Base-by-base conservation (phyloP, 352 stramenopile species). In the Phytophthora fragariaefolia region DNA sequence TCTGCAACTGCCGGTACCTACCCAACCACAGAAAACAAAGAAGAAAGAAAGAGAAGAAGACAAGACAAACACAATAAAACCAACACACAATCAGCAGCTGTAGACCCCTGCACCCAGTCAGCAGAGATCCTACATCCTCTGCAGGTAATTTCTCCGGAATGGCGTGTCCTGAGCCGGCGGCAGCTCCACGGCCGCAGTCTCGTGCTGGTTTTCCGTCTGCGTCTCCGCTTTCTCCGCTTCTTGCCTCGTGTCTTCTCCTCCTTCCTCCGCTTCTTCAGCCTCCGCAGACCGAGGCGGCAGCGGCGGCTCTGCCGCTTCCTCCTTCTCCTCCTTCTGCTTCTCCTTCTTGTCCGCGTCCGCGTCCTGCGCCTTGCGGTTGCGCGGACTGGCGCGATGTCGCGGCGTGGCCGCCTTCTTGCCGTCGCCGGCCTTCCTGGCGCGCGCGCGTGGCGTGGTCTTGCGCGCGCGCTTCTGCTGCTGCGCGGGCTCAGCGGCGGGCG, bases 1-100 rank as follows among this genome's bases (percentile, higher is more conserved):
- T 80, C 45, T 87, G 77, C 28, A 92, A 66, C 50, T 91, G 79
- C 7, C 73, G 82, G 56, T 91, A 93, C 27, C 83, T 93, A 69
- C 24, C 51, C 0, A 10, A 46, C 6, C 20, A 32, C 9, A 26
- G 32, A 63, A 61, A 24, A 48, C 26, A 56, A 24, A 46, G 10
- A 10, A 51, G 54, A 40, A 22, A 66, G 20, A 53, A 32, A 47
- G 18, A 45, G 10, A 40, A 8, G 4, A 12, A 32, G 23, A 28
- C n/a, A n/a, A n/a, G n/a, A n/a, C n/a, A n/a, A n/a, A n/a, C n/a
- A n/a, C n/a, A n/a, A n/a, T n/a, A n/a, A n/a, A 43, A 15, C 30
- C 50, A 28, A 18, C 23, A 48, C 22, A 43, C n/a, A 4, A 43
- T 43, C 17, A 47, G 40, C 40, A 24, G 24, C n/a, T 26, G 13